Percentiles rank a stretch among this genome's conserved stretches.
Conservation (phyloP, 2,329 filamentous ascomycete species). For the Apiospora arundinis region DNA sequence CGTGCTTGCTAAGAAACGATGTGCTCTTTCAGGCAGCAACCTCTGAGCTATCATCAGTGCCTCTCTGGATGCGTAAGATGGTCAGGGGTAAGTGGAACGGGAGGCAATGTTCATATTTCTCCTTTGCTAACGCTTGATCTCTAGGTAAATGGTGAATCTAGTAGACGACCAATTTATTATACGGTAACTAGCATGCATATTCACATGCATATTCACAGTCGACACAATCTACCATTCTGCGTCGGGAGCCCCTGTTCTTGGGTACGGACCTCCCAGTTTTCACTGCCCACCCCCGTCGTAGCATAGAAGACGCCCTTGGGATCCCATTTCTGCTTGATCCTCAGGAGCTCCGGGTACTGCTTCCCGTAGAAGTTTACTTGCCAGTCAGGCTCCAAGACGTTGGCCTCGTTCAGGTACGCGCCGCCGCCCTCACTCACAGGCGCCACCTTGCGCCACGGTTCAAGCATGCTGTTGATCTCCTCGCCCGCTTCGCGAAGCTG, state of each 20-base stretch:
- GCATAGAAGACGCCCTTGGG: conserved; percentile 46
- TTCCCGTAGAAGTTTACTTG: conserved; percentile 42
- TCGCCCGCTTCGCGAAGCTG: conserved; percentile 35
- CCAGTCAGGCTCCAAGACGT: conserved; percentile 42
- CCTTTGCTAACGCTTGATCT: too few species aligned
- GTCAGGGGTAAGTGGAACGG: too few species aligned
- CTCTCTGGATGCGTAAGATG: too few species aligned
- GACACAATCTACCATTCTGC: conserved; percentile 23
- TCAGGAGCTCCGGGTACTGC: conserved; percentile 39
- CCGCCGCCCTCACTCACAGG: conserved; percentile 32
- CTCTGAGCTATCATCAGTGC: too few species aligned
- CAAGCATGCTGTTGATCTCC: conserved; percentile 36
- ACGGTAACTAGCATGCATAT: background rate
- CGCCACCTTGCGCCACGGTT: conserved; percentile 31
- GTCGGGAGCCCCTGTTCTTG: conserved; percentile 21
- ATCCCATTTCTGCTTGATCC: conserved; percentile 50
- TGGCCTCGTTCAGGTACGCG: conserved; percentile 48
- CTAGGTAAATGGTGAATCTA: too few species aligned
- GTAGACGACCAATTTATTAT: too few species aligned
- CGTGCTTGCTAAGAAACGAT: too few species aligned
- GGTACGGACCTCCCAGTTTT: conserved; percentile 43
- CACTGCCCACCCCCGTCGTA: conserved; percentile 47
- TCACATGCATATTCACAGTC: background rate
- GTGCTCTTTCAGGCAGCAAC: too few species aligned
- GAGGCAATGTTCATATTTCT: too few species aligned